Conservation (phyloP, 108 stramenopile genomes). For the Stephanodiscus triporus region DNA sequence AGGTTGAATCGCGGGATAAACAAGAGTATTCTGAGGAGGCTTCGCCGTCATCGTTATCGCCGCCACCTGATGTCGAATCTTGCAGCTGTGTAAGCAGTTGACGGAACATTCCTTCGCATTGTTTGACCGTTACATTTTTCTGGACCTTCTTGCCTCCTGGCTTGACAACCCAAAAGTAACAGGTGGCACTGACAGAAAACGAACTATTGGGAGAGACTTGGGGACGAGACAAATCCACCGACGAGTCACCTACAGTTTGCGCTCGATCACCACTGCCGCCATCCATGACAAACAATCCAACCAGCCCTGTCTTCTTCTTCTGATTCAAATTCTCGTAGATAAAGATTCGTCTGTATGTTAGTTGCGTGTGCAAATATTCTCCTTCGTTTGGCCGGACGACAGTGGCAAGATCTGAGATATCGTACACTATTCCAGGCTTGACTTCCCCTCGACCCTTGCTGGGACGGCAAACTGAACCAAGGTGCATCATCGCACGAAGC, state of each 20-base stretch:
- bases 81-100: conserved; percentile 73
- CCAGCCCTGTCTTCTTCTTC: conserved; percentile 68
- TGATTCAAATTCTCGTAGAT: conserved; percentile 77
- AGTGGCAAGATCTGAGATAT: conserved; percentile 61
- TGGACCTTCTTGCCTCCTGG: conserved; percentile 62
- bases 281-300: conserved; percentile 73
- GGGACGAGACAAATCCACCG: conserved; percentile 55
- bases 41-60: conserved; percentile 44
- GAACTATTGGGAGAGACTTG: conserved; percentile 33
- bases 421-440: conserved; percentile 58
- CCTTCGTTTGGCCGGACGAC: conserved; percentile 66
- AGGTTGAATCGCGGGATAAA: conserved; percentile 56
- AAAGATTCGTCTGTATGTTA: conserved; percentile 82
- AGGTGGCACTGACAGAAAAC: conserved; percentile 60
- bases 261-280: conserved; percentile 54
- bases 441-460: conserved; percentile 22
- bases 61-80: conserved; percentile 37
- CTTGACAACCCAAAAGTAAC: conserved; percentile 82
- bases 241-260: conserved; percentile 14
- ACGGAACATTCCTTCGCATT: conserved; percentile 71
- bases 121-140: conserved; percentile 65
- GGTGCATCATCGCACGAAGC: conserved; percentile 73
- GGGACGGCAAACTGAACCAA: conserved; percentile 85
- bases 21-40: conserved; percentile 71
- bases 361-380: conserved; percentile 60